phyloP scores from a whole-genome alignment of 768 basidiomycete genomes.

The Podaxis sp. region DNA sequence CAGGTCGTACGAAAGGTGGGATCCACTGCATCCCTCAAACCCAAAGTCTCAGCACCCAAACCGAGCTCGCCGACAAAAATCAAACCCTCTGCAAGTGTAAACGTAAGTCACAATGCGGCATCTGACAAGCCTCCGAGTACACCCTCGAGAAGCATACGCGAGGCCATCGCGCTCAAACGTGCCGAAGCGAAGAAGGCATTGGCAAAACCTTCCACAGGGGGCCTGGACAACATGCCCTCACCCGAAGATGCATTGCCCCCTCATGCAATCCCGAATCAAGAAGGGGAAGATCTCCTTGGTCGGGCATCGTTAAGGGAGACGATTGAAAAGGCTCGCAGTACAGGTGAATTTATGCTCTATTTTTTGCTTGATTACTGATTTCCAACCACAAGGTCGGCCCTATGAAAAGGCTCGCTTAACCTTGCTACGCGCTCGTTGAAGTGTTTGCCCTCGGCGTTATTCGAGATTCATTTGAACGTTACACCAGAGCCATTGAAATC shows the following conservation, averaged over 20 bases:
- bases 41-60: slow-evolving; percentile 3
- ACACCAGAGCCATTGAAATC: slow-evolving; percentile 66
- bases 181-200: slow-evolving; percentile 72
- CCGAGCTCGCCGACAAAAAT: slow-evolving; percentile 9
- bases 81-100: slow-evolving; percentile 19
- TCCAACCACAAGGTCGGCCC: slow-evolving; percentile 39
- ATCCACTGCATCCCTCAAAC: slow-evolving; percentile 7
- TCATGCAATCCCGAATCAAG: slow-evolving; percentile 23
- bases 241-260: slow-evolving; percentile 48
- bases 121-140: slow-evolving; percentile 1
- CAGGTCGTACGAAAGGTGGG: slow-evolving; percentile 7
- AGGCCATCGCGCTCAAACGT: slow-evolving; percentile 74
- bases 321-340: slow-evolving; percentile 72
- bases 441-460: slow-evolving; percentile 73
- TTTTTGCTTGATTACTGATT: slow-evolving; percentile 29
- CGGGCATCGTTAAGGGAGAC: slow-evolving; percentile 66
- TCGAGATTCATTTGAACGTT: slow-evolving; percentile 75
- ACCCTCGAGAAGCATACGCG: slow-evolving; percentile 54
- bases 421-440: slow-evolving; percentile 67
- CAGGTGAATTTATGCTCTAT: slow-evolving; percentile 48
- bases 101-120: slow-evolving; percentile 1
- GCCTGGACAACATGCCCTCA: slow-evolving; percentile 31
- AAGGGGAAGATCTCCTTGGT: slow-evolving; percentile 55
- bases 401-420: slow-evolving; percentile 58
- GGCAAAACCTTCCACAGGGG: slow-evolving; percentile 19